Evolutionary conservation across 2,329 filamentous ascomycete genomes (phyloP).

Genomic region (Calonectria hongkongensis): DNA sequence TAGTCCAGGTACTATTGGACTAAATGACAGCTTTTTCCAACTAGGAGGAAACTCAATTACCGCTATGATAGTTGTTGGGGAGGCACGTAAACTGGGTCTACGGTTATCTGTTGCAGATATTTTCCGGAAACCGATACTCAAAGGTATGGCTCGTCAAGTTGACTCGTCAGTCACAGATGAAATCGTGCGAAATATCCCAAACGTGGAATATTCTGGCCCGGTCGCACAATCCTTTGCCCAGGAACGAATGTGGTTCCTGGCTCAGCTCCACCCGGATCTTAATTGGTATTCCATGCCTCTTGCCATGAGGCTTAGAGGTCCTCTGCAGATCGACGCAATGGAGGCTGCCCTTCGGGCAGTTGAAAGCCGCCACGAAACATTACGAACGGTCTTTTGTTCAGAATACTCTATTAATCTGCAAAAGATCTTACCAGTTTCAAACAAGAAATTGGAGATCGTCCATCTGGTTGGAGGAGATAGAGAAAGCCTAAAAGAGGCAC

Average conservation of each 20-base stretch:
- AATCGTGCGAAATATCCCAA: too few relatives aligned
- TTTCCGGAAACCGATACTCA: slow-evolving; percentile 36
- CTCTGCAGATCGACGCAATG: too few relatives aligned
- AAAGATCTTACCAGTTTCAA: too few relatives aligned
- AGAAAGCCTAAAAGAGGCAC: too few relatives aligned
- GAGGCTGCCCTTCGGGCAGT: not conserved
- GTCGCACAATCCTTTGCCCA: not conserved
- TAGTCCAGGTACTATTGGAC: not conserved
- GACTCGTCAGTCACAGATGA: too few relatives aligned
- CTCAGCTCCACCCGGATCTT: not conserved
- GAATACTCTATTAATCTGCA: too few relatives aligned
- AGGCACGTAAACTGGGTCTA: not conserved
- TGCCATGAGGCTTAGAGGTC: too few relatives aligned
- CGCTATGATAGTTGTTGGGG: slow-evolving; percentile 46
- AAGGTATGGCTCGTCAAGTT: not conserved
- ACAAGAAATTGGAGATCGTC: not conserved
- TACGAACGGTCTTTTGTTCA: too few relatives aligned
- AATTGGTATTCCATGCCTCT: not conserved
- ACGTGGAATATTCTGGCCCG: too few relatives aligned
- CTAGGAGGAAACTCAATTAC: slow-evolving; percentile 47
- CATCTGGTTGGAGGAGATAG: too few relatives aligned
- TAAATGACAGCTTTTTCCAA: slow-evolving; percentile 41
- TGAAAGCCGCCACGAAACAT: not conserved
- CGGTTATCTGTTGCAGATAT: slow-evolving; percentile 30
- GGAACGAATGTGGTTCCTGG: not conserved